Conservation (phyloP, 2,329 filamentous ascomycete species). For the Tolypocladium guangdongense region DNA sequence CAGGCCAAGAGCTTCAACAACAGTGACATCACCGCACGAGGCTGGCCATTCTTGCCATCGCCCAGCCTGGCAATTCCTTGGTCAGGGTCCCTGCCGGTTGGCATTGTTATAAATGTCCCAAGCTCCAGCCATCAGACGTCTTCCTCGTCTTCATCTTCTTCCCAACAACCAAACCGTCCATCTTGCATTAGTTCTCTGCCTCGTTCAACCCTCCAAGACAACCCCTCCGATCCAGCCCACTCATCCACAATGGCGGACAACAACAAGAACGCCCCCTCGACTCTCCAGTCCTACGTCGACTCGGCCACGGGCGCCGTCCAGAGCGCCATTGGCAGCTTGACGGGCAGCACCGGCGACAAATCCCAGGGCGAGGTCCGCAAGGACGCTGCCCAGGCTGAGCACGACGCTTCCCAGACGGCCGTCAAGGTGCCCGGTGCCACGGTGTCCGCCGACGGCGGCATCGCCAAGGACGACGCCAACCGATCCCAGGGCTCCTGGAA, state of each 20-base stretch:
- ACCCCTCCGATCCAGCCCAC: not conserved
- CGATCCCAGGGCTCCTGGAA: conserved; percentile 68
- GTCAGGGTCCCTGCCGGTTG: not conserved
- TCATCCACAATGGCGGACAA: conserved; percentile 18
- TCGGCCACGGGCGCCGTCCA: conserved; percentile 63
- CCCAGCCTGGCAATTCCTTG: not conserved
- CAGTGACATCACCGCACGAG: conserved; percentile 1
- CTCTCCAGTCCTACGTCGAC: conserved; percentile 68
- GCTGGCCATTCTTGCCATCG: not conserved
- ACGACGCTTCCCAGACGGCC: conserved; percentile 65
- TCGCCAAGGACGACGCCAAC: conserved; percentile 61
- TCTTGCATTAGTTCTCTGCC: not conserved
- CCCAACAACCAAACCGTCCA: not conserved
- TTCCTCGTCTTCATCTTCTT: not conserved
- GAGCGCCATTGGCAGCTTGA: conserved; percentile 59
- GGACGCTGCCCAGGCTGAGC: conserved; percentile 52
- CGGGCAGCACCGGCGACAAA: conserved; percentile 61
- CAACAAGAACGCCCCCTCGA: conserved; percentile 42
- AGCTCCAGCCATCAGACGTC: not conserved
- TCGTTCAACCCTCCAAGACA: not conserved
- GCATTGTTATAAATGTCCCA: not conserved
- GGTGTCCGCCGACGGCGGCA: conserved; percentile 57
- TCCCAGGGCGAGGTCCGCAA: conserved; percentile 53
- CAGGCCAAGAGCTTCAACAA: too few relatives aligned
- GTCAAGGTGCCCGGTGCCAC: conserved; percentile 64